Conservation (phyloP, 2,329 filamentous ascomycete species). For the Rhynchosporium graminicola region DNA sequence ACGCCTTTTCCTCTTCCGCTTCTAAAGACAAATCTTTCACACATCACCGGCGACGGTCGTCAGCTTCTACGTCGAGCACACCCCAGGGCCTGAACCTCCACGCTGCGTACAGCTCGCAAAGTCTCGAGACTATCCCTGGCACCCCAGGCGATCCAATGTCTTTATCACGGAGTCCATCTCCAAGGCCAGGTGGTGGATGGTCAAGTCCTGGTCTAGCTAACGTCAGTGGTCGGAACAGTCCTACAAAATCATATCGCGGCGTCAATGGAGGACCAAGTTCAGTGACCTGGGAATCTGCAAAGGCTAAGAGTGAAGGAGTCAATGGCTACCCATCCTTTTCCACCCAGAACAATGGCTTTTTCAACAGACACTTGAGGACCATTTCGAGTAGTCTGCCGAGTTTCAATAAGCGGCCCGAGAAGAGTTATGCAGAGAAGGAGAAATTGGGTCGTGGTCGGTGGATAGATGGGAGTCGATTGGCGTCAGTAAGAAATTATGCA, state of each 20-base stretch:
- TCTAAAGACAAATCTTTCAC: constrained; percentile 41
- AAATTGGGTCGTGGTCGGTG: constrained; percentile 66
- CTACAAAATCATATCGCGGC: constrained; percentile 51
- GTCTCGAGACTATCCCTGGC: constrained; percentile 42
- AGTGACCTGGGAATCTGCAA: constrained; percentile 81
- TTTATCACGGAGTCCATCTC: constrained; percentile 84
- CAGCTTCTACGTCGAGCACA: constrained; percentile 40
- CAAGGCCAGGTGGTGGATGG: constrained; percentile 83
- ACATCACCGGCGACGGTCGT: constrained; percentile 42
- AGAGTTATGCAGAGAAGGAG: constrained; percentile 71
- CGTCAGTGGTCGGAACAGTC: constrained; percentile 68
- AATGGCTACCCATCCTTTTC: constrained; percentile 78
- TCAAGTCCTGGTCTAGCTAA: constrained; percentile 70
- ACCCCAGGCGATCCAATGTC: constrained; percentile 69
- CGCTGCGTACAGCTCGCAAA: constrained; percentile 25
- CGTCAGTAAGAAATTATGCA: constrained; percentile 49
- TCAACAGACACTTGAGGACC: constrained; percentile 78
- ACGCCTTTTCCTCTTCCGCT: constrained; percentile 57
- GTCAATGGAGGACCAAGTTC: constrained; percentile 55
- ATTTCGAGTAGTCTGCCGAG: constrained; percentile 78
- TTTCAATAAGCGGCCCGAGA: constrained; percentile 57
- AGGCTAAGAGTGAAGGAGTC: constrained; percentile 72
- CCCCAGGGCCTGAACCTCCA: constrained; percentile 34
- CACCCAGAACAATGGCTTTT: constrained; percentile 82
- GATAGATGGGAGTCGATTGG: constrained; percentile 50